Percentiles rank a stretch among this genome's conserved stretches.
phyloP scores from a whole-genome alignment of 306 rosid species.

The Prunus mume region DNA sequence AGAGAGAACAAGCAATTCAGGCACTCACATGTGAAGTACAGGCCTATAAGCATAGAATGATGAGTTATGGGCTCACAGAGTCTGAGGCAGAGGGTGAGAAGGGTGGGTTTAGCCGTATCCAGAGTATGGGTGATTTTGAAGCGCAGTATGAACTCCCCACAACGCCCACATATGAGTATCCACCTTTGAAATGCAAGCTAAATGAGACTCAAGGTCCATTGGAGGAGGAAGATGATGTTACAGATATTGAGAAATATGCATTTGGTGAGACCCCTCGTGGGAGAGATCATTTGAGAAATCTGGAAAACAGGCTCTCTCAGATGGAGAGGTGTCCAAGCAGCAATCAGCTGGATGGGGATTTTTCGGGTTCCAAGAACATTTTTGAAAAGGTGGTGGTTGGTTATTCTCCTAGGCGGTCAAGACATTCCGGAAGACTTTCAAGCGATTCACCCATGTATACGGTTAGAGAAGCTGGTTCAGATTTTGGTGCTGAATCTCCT shows the following conservation, averaged over 20 bases:
- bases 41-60: conserved; percentile 88
- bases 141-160: conserved; percentile 54
- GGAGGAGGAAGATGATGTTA: conserved; percentile 54
- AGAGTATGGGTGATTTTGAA: conserved; percentile 37
- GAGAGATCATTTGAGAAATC: conserved; percentile 55
- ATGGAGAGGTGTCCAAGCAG: conserved; percentile 72
- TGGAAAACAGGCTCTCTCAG: conserved; percentile 75
- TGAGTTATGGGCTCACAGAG: conserved; percentile 83
- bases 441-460: conserved; percentile 45
- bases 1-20: conserved; percentile 84
- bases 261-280: conserved; percentile 79
- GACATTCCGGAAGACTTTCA: conserved; percentile 58
- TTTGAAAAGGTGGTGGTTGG: conserved; percentile 83
- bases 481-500: conserved; percentile 51
- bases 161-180: conserved; percentile 51
- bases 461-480: conserved; percentile 50
- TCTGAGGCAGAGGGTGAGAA: conserved; percentile 60
- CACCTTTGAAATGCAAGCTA: conserved; percentile 75
- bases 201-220: conserved; percentile 41
- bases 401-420: conserved; percentile 59
- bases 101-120: conserved; percentile 20
- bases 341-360: conserved; percentile 61
- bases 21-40: conserved; percentile 92
- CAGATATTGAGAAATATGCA: conserved; percentile 82
- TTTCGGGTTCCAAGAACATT: conserved; percentile 51